A percentile compares a stretch with the other conserved stretches of the same genome.
phyloP scores from a whole-genome alignment of 257 asterid genomes.

The Solanum megistacrolobum region DNA sequence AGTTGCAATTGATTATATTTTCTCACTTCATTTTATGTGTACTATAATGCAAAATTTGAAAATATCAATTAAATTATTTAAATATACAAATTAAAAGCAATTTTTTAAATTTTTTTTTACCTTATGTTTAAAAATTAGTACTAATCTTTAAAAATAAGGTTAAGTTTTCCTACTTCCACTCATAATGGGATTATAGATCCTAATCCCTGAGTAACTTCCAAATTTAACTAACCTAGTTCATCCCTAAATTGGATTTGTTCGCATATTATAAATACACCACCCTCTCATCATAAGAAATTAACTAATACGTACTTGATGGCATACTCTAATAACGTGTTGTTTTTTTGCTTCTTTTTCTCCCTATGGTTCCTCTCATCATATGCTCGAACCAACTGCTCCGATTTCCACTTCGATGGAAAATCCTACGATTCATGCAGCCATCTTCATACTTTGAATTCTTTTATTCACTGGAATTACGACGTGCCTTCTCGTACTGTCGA shows the following conservation, averaged over 20 bases:
- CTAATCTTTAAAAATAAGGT: too few species aligned
- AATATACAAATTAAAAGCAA: too few species aligned
- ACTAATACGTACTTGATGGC: background rate
- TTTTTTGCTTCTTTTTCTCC: background rate
- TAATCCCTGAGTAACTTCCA: background rate
- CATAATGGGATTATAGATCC: background rate
- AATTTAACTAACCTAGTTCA: background rate
- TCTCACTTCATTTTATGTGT: too few species aligned
- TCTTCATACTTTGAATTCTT: background rate
- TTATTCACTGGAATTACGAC: background rate
- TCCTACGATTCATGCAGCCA: background rate
- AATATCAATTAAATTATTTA: too few species aligned
- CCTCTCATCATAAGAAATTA: background rate
- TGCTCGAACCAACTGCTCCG: background rate
- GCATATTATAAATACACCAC: background rate
- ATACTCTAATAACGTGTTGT: background rate
- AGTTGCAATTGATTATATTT: background rate
- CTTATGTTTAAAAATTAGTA: too few species aligned
- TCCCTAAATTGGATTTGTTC: background rate
- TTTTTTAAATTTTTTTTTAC: too few species aligned
- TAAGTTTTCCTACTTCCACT: too few species aligned
- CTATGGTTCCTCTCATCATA: background rate
- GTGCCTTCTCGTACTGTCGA: background rate
- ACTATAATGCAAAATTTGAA: too few species aligned
- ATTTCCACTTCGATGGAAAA: background rate